These are phyloP conservation scores for Handroanthus guayacan DNA, from an alignment of 257 asterid genomes.

Conservation along the genomic window DNA sequence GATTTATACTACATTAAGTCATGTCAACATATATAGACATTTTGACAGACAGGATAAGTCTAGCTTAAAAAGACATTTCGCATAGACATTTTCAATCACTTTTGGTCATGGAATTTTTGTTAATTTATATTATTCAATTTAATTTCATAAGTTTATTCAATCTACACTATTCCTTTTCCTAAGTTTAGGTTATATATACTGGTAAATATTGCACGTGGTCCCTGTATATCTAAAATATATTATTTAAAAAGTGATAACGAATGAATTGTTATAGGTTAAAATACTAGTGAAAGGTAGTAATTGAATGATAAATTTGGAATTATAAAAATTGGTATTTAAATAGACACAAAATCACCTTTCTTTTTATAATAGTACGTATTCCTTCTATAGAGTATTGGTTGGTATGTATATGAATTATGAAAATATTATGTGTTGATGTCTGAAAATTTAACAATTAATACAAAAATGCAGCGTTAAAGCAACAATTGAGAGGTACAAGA, in stretches of 20 bases:
- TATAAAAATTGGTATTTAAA: no score
- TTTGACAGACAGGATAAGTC: slow-evolving; percentile 48
- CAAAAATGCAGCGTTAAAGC: slow-evolving; percentile 69
- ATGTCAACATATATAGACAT: slow-evolving; percentile 35
- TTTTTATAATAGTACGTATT: no score
- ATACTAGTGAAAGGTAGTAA: no score
- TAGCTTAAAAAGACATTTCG: slow-evolving; percentile 29
- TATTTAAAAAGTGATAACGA: no score
- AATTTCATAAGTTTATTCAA: not conserved
- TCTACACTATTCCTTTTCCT: not conserved
- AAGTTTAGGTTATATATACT: no score
- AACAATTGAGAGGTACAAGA: slow-evolving; percentile 91
- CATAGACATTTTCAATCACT: slow-evolving; percentile 3
- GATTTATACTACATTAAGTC: slow-evolving; percentile 39
- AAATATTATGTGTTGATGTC: not conserved
- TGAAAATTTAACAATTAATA: not conserved
- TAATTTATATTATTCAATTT: no score
- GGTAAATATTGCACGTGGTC: no score
- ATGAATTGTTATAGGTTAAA: no score
- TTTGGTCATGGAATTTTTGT: slow-evolving; percentile 16
- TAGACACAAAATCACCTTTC: no score
- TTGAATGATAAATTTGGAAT: no score
- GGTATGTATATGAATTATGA: not conserved
- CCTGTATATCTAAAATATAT: no score
- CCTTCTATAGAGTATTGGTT: not conserved